Evolutionary conservation across 148 eudicot species (phyloP), one percentile per base, ranked within the genome.

Genomic region (Rhododendron griersonianum): DNA sequence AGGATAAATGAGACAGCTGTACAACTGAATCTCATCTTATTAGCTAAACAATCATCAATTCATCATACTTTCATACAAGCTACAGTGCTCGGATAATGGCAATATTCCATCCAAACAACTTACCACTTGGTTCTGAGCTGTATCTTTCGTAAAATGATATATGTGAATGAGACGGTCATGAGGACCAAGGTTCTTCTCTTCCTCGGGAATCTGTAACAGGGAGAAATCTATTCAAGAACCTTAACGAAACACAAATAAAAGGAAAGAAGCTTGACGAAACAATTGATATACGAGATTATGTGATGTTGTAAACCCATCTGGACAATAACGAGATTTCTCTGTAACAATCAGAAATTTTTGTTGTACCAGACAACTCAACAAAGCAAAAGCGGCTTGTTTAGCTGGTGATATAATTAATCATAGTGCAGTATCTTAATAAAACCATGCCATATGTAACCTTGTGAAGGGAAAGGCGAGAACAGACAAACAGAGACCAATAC

Each of bases 111-210:
- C 10, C 15, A 25, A 80, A 84, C 85, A 55, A 69, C 88, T 57
- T 91, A 94, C 95, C 95, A 91, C 89, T 90, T 93, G 99, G 87
- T 91, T 97, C 88, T 95, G 99, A 16, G 94, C 90, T n/a, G 90
- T 87, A 41, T 98, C 98, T 89, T 94, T 98, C 28, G 92, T 94
- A 85, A 98, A 98, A 91, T 98, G 99, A 88, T 95, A 98, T 53
- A 95, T 98, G 90, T 98, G 98, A 88, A 95, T 98, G 47, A 98
- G 85, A 44, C 98, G 95, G 89, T 94, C 96, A 78, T 92, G 91
- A 50, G 98, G 95, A 45, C 92, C 95, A 80, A 94, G 92, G 86
- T 95, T 91, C 90, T 93, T 95, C 90, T 98, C 99, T 83, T 95
- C 99, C 87, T 98, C 99, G 50, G 99, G 99, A 82, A 98, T 92